Evolutionary conservation across 306 rosid species (phyloP), one percentile per base, ranked within the genome.

Genomic region (Cercis canadensis): DNA sequence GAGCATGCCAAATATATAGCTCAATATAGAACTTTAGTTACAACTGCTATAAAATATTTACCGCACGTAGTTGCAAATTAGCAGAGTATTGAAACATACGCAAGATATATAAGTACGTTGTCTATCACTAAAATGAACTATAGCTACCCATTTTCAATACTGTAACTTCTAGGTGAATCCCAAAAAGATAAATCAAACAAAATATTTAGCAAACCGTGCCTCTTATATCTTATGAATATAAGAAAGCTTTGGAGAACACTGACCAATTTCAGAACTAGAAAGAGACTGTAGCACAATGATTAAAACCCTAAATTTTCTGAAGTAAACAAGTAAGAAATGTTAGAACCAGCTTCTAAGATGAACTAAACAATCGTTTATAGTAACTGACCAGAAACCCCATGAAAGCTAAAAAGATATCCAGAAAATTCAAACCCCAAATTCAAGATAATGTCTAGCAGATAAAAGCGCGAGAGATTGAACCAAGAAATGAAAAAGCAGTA

Each of bases 281-380:
- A 53, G 52, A 53, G 55, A 61, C 6, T 58, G 39, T 41, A 54
- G 34, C 62, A 55, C 21, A 24, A 47, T 32, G 67, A 62, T 59
- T 55, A 34, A 86, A 78, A 69, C 75, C 75, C 86, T 57, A 67
- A 50, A 57, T 53, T 69, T 37, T 44, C 70, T 29, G 13, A 45
- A 73, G 13, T 43, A 78, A 34, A 61, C n/a, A 51, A 40, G 24
- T 67, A 46, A 70, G 57, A 46, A 32, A 24, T 34, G 51, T 5
- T 12, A 16, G 54, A 59, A 46, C 13, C 15, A 67, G 76, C 55
- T 37, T 36, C 44, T 3, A 44, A 63, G 53, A 66, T 12, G 51
- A 12, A 43, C 24, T 56, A 39, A 53, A 72, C 33, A 73, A 70
- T 47, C 43, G 10, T 52, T 55, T 7, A 46, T 14, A 64, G 52